Percentiles rank a stretch among this genome's conserved stretches.
phyloP scores from a whole-genome alignment of 2,329 filamentous ascomycete genomes.

The Neonectria sp. region DNA sequence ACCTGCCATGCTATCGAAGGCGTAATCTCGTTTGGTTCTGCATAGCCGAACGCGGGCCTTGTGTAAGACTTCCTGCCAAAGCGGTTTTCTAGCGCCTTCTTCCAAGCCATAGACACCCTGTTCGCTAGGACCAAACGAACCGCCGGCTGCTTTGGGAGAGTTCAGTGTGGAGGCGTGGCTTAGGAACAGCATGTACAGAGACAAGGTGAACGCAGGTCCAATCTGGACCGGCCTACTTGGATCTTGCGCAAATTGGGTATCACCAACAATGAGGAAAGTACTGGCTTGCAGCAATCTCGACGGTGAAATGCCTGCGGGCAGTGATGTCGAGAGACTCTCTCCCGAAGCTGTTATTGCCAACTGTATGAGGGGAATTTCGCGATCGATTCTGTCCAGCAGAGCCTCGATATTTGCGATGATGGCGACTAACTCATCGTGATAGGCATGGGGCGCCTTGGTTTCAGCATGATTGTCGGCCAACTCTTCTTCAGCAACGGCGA shows the following conservation, averaged over 20 bases:
- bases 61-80: constrained; percentile 97
- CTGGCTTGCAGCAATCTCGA: constrained; percentile 94
- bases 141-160: constrained; percentile 23
- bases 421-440: constrained; percentile 74
- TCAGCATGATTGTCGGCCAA: constrained; percentile 53
- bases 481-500: constrained; percentile 75
- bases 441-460: constrained; percentile 55
- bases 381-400: constrained; percentile 85
- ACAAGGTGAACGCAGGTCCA: constrained; percentile 88
- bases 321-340: constrained; percentile 83
- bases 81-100: constrained; percentile 70
- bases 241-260: constrained; percentile 82
- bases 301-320: constrained; percentile 88
- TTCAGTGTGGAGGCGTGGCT: constrained; percentile 73
- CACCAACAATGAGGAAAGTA: constrained; percentile 88
- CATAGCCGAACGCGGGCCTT: constrained; percentile 89
- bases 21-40: constrained; percentile 68
- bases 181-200: constrained; percentile 94
- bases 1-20: constrained; percentile 41
- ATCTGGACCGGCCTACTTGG: constrained; percentile 80
- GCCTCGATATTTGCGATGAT: constrained; percentile 84
- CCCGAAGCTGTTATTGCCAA: constrained; percentile 95
- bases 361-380: constrained; percentile 92
- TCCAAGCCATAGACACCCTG: constrained; percentile 47
- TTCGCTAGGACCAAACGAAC: not conserved